Base-by-base conservation (phyloP, 495 filamentous ascomycete genomes). In the Peziza echinospora region DNA sequence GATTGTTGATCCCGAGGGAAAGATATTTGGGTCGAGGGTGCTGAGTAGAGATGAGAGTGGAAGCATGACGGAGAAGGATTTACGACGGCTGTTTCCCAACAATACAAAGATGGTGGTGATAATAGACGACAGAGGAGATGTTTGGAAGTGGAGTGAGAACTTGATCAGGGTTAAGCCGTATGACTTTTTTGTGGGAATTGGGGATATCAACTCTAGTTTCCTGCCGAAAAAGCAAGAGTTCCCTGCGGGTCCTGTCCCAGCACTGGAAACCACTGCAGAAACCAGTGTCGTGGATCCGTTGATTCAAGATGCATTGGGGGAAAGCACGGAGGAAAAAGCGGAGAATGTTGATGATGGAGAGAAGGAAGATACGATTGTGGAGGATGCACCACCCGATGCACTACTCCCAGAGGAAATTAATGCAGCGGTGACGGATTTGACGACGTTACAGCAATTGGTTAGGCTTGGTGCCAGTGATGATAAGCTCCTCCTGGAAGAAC, bases 31-130 rank as follows among this genome's bases (percentile, higher is more conserved):
- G 2, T 83, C 93, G 58, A 72, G 89, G 40, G 86, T 99, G 57
- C 78, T 99, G 52, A 93, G 85, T 57, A 78, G 89, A 46, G 85
- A 94, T 57, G 89, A 99, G 62, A 99, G 85, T 59, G 86, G 85
- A 30, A 93, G 80, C 57, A 71, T 94, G 63, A 81, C 74, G 2
- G 74, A 79, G 37, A 99, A 99, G 67, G 87, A 73, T 48, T 69
- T 99, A 5, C 79, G 92, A 57, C 74, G 91, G 13, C 62, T 99
- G 26, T 99, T 99, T 61, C 89, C 89, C 13, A 82, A 91, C 39
- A 89, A 93, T 63, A 94, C 86, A 8, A 87, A 92, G 64, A 99
- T 99, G 89, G 89, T 93, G 17, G 84, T 92, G 23, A 93, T 99
- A 56, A 99, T 99, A 50, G 89, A 99, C 61, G 89, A 99, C 57